A percentile compares a stretch with the other conserved stretches of the same genome.
Conservation (phyloP, 2,329 filamentous ascomycete genomes). For the Colletotrichum euphorbiae region DNA sequence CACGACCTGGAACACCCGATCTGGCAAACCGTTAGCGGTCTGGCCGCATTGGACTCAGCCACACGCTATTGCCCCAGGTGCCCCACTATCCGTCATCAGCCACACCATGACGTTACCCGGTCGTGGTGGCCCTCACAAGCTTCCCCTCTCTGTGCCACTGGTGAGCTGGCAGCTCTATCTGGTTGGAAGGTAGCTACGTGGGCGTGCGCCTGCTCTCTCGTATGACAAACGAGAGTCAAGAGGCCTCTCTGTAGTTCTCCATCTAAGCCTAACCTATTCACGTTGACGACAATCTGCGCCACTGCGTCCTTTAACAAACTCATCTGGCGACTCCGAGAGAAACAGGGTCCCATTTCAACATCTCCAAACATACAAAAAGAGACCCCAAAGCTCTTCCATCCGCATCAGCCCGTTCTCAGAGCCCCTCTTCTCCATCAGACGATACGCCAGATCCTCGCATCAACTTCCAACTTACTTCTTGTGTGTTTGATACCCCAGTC, state of each 20-base stretch:
- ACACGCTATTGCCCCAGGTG: not conserved
- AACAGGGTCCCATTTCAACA: not conserved
- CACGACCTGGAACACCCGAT: not conserved
- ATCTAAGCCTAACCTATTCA: conserved; percentile 23
- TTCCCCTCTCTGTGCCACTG: conserved; percentile 24
- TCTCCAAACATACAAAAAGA: conserved; percentile 29
- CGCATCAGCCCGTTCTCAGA: not conserved
- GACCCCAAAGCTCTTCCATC: not conserved
- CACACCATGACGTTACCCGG: conserved; percentile 29
- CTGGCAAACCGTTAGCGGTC: not conserved
- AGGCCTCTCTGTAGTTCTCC: conserved; percentile 20
- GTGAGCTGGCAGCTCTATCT: conserved; percentile 24
- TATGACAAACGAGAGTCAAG: not conserved
- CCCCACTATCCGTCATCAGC: conserved; percentile 3
- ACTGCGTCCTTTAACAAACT: conserved; percentile 6
- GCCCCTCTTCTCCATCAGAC: conserved; percentile 11
- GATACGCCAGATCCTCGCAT: conserved; percentile 18
- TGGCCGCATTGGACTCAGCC: conserved; percentile 19
- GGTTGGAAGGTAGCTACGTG: not conserved
- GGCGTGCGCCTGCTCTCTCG: not conserved
- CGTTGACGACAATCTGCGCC: conserved; percentile 34
- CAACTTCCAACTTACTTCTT: not conserved
- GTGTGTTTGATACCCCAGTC: conserved; percentile 1
- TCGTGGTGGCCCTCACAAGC: conserved; percentile 14
- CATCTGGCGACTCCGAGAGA: conserved; percentile 20